phyloP scores from a whole-genome alignment of 805 yeast species.

The Kluyveromyces aestuarii region DNA sequence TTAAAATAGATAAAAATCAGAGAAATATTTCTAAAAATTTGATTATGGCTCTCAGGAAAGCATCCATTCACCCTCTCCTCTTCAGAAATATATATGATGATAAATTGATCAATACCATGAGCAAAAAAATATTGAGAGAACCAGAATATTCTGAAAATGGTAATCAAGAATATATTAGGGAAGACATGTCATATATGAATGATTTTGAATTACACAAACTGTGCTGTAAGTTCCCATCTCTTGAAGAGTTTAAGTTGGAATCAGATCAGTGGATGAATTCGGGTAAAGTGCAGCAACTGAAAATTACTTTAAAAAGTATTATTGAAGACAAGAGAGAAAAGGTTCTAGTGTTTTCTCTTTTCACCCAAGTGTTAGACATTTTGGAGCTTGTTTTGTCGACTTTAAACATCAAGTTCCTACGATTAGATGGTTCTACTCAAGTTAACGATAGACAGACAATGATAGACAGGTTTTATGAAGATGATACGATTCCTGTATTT shows the following conservation, averaged over 20 bases:
- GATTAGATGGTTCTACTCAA: slow-evolving; percentile 89
- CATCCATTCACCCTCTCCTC: slow-evolving; percentile 84
- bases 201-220: slow-evolving; percentile 79
- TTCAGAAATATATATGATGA: slow-evolving; percentile 62
- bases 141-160: slow-evolving; percentile 67
- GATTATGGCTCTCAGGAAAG: slow-evolving; percentile 84
- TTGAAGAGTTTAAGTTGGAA: slow-evolving; percentile 44
- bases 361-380: slow-evolving; percentile 87
- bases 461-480: slow-evolving; percentile 83
- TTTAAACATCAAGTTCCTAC: slow-evolving; percentile 57
- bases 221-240: slow-evolving; percentile 65
- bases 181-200: slow-evolving; percentile 92
- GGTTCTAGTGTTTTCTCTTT: slow-evolving; percentile 77
- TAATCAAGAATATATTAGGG: slow-evolving; percentile 64
- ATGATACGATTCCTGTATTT: slow-evolving; percentile 73
- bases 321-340: slow-evolving; percentile 47
- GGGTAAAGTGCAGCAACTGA: slow-evolving; percentile 62
- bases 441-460: slow-evolving; percentile 90
- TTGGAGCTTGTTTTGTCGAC: slow-evolving; percentile 65
- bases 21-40: slow-evolving; percentile 42
- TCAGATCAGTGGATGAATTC: slow-evolving; percentile 50
- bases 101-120: slow-evolving; percentile 51
- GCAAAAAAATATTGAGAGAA: slow-evolving; percentile 70
- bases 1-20: slow-evolving; percentile 29
- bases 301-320: slow-evolving; percentile 47